Base-by-base conservation (phyloP, 164 flowering plant genomes). In the Pachysandra terminalis region DNA sequence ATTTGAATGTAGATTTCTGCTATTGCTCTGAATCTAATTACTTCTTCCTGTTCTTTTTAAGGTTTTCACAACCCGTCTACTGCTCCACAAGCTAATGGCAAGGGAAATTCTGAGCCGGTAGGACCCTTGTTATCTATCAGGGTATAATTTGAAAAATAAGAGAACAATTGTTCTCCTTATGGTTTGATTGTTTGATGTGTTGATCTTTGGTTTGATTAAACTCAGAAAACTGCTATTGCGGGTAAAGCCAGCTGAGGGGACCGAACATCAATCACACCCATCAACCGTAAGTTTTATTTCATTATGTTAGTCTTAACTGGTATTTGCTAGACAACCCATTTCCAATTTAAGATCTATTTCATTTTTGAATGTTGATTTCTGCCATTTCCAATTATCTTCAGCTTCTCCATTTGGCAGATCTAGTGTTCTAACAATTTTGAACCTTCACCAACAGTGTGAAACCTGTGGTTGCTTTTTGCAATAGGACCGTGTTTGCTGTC, bases 231-330 rank as follows among this genome's bases (percentile, higher is more conserved):
- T 16, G 82, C 82, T 72, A 63, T 71, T 71, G 77, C 74, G 19
- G 82, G 77, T 70, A 77, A 85, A 69, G 85, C 86, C 63, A 80
- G 71, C 63, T 87, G 84, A 75, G 89, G 77, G 35, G 62, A 74
- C 71, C 83, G 80, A 82, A 52, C 9, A 17, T 51, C 45, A 37
- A 52, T 41, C 32, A 57, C 40, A 56, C 41, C 55, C 19, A 26
- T 27, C 57, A 57, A 45, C 63, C 59, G 74, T 74, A 68, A 70
- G 51, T 3, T 10, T 5, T 10, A 15, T 45, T 45, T 45, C 17
- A 45, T 10, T 10, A 45, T 45, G n/a, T 2, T 45, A 45, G 51
- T 45, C 10, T 45, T 10, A 2, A 12, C 51, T 45, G 15, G 51
- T 12, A 15, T 10, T 40, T 45, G 51, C 51, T 10, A 12, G 51